A percentile compares a stretch with the other conserved stretches of the same genome.
Conservation (phyloP, 208 protist species). For the Trichomonas tenax region DNA sequence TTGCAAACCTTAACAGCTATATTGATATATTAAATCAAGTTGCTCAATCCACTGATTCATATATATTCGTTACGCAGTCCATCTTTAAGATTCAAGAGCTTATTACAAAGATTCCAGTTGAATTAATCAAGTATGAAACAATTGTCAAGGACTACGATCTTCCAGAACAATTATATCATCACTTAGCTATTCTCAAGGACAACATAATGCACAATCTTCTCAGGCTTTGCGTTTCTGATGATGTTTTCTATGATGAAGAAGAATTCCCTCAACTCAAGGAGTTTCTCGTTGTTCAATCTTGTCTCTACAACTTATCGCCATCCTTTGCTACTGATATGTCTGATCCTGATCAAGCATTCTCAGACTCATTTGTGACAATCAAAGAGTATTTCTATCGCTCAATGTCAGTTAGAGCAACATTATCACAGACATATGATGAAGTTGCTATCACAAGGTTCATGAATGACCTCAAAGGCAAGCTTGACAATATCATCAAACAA, state of each 20-base stretch:
- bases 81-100: background rate
- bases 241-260: background rate
- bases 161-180: background rate
- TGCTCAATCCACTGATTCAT: background rate
- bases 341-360: too few relatives aligned
- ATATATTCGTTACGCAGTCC: background rate
- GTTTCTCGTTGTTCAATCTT: background rate
- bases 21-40: background rate
- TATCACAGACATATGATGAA: background rate
- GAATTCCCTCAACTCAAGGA: background rate
- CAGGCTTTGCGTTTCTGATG: background rate
- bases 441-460: background rate
- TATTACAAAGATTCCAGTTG: background rate
- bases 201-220: background rate
- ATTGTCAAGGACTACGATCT: background rate
- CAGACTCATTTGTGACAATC: too few relatives aligned
- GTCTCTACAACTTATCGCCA: background rate
- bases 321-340: background rate
- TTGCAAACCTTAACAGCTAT: background rate
- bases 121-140: background rate
- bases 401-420: too few relatives aligned
- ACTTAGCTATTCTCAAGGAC: background rate
- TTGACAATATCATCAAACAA: background rate
- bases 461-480: background rate
- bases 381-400: too few relatives aligned